Evolutionary conservation across 305 asterid genomes (phyloP).

Genomic region (Lippia alba): DNA sequence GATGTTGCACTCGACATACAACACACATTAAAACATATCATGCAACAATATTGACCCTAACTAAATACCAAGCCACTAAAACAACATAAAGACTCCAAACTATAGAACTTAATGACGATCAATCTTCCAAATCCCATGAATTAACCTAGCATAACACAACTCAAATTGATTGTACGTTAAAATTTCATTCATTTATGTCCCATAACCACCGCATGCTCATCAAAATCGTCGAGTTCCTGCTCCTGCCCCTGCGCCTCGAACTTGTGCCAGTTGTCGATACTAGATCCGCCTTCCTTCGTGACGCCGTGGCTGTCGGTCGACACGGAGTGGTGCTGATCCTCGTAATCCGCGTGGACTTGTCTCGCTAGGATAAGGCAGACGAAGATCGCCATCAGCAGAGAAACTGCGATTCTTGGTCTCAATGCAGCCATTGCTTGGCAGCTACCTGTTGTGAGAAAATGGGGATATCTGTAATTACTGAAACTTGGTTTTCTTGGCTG

Average conservation of each 20-base stretch:
- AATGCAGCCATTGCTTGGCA: slow-evolving; percentile 27
- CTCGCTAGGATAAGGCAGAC: slow-evolving; percentile 26
- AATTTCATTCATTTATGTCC: slow-evolving; percentile 28
- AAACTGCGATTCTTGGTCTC: slow-evolving; percentile 22
- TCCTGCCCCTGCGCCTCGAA: not conserved
- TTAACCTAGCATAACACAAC: no score
- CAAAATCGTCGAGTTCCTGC: slow-evolving; percentile 21
- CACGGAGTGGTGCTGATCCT: not conserved
- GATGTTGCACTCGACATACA: no score
- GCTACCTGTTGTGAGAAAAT: no score
- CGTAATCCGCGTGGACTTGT: slow-evolving; percentile 24
- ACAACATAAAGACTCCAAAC: no score
- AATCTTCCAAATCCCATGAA: no score
- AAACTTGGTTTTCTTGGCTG: not conserved
- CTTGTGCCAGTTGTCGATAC: not conserved
- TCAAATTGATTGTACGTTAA: no score
- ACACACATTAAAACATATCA: no score
- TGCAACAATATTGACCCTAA: no score
- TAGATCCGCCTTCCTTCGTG: slow-evolving; percentile 11
- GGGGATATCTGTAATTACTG: no score
- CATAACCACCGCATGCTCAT: slow-evolving; percentile 21
- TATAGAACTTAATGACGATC: no score
- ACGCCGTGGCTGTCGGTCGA: no score
- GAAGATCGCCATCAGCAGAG: slow-evolving; percentile 24
- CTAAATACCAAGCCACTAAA: no score